phyloP scores from a whole-genome alignment of 148 eudicot genomes.

The Spergularia bocconei region DNA sequence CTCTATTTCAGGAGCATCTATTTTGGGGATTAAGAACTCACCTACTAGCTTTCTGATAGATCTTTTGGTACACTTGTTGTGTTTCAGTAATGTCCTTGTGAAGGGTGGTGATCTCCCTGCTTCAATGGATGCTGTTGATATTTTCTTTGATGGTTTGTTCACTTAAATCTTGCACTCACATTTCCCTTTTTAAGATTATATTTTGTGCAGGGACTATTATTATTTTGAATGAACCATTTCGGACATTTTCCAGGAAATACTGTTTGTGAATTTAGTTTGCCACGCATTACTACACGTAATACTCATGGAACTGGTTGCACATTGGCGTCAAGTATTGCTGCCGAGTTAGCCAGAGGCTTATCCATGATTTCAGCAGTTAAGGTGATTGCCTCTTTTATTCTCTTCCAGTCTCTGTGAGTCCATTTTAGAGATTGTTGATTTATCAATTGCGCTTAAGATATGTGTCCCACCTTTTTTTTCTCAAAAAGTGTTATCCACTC shows the following conservation, averaged over 20 bases:
- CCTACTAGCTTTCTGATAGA: neutral
- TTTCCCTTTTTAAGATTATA: neutral
- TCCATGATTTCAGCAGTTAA: constrained; percentile 76
- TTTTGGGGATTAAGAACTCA: neutral
- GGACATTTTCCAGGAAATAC: constrained; percentile 44
- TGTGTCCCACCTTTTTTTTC: neutral
- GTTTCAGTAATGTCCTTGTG: constrained; percentile 80
- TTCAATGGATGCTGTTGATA: constrained; percentile 77
- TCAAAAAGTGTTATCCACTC: neutral
- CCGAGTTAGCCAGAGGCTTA: constrained; percentile 88
- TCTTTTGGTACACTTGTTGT: neutral
- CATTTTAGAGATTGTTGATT: neutral
- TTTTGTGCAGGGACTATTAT: neutral
- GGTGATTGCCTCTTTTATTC: constrained; percentile 35
- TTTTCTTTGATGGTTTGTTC: constrained; percentile 76
- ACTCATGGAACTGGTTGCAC: constrained; percentile 99
- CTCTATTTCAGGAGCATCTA: neutral
- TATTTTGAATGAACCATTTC: neutral
- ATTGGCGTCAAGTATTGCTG: constrained; percentile 93
- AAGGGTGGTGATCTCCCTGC: constrained; percentile 89
- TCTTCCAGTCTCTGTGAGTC: neutral
- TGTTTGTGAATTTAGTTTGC: constrained; percentile 66
- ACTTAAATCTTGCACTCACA: neutral
- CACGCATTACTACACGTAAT: constrained; percentile 67
- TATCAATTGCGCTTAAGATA: neutral